Base-by-base conservation (phyloP, 805 yeast genomes). In the Komagataella mondaviorum region DNA sequence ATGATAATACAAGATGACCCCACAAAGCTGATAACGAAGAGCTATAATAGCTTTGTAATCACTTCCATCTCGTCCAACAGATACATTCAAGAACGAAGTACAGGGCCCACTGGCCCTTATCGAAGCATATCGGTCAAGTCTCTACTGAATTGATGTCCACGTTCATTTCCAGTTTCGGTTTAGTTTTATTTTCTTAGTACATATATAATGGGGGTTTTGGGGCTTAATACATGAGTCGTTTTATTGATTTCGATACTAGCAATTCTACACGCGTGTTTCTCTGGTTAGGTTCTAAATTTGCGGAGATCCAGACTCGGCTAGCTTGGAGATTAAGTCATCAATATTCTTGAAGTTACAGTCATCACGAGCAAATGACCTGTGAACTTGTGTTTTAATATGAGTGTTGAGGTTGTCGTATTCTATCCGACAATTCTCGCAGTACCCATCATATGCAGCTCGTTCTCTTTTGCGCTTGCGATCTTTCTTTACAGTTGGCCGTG, bases 401-500 rank as follows among this genome's bases (percentile, higher is more conserved):
- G 79, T 86, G 23, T 81, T 86, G 60, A 89, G 82, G 56, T 80
- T 78, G 50, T 85, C 90, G 62, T 85, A 91, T 62, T 83, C 83
- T 54, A 84, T 85, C 22, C 91, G 73, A 66, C 99, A 91, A 62
- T 91, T 91, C 63, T 91, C 99, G 68, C 99, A 91, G 65, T 87
- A 90, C 0, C 97, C 97, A 0, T 91, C 77, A 49, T 66, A 67
- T 36, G 54, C 47, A 24, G 48, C 48, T 16, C 53, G 65, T 47
- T 60, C 61, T 60, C 57, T 57, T 47, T 61, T 63, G 20, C 56
- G 54, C 48, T 57, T 63, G 6, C 57, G 36, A 46, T 59, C 56
- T 47, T 58, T 59, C 18, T 47, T 48, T 52, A 48, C 45, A 51
- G 22, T 47, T 47, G 48, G 23, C 50, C 20, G 45, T 55, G 50